A percentile compares a stretch with the other conserved stretches of the same genome.
Evolutionary conservation across 2,329 filamentous ascomycete genomes (phyloP).

Genomic region (Alternaria sp.): DNA sequence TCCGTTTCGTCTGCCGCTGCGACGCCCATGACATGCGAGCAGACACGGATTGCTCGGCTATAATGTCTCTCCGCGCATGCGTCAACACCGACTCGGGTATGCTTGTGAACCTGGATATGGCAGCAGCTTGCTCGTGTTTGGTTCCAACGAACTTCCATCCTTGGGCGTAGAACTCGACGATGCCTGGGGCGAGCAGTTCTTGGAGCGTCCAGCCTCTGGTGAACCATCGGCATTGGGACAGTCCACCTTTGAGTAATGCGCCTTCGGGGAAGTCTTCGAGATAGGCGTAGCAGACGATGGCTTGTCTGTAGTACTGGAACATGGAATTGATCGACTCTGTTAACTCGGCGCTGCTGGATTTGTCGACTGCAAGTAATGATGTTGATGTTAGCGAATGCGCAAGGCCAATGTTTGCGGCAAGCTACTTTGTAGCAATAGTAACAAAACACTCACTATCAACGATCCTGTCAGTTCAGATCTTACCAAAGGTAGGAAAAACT

Average conservation of each 20-base stretch:
- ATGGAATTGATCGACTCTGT: conserved; percentile 24
- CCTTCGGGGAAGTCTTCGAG: conserved; percentile 5
- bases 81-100: not conserved
- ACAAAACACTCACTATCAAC: not conserved
- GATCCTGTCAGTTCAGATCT: not conserved
- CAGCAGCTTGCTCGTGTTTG: not conserved
- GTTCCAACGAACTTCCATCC: not conserved
- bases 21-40: conserved; percentile 28
- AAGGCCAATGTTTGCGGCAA: accelerated
- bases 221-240: conserved; percentile 22
- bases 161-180: conserved; percentile 7
- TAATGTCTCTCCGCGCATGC: not conserved
- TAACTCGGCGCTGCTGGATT: conserved; percentile 12
- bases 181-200: conserved; percentile 16
- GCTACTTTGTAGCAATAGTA: not conserved
- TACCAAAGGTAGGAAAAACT: not conserved
- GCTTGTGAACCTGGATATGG: not conserved
- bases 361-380: conserved; percentile 7
- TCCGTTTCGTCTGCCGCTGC: conserved; percentile 19
- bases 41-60: not conserved
- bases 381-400: not conserved
- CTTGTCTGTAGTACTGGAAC: conserved; percentile 20
- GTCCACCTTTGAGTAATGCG: not conserved
- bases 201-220: conserved; percentile 25
- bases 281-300: conserved; percentile 18